Base-by-base conservation (phyloP, 2,329 filamentous ascomycete genomes). In the Akanthomyces muscarius region DNA sequence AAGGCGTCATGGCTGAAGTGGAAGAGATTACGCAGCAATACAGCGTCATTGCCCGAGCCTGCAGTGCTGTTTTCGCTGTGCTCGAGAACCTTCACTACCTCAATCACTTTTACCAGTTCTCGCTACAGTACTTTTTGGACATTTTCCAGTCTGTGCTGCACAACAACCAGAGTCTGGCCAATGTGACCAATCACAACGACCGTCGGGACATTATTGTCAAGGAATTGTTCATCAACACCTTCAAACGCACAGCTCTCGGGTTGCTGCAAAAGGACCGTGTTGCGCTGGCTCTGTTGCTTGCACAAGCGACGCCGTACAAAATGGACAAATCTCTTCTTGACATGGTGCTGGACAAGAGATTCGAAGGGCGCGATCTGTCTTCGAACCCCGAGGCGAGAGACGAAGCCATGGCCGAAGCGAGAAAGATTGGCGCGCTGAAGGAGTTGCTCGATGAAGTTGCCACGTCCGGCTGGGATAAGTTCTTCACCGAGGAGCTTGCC, bases 91-190 rank as follows among this genome's bases (percentile, higher is more conserved):
- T 99, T 63, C 94, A 98, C 76, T 96, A 97, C 73, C 88, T 99
- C 74, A 97, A 99, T 75, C 95, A 98, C 81, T 98, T 98, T 78
- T 99, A 99, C 77, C 96, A 98, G 74, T 99, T 99, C 82, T 99
- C 95, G 44, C 83, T 99, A 64, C 93, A 97, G 76, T 99, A 97
- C 78, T 99, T 99, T 78, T 85, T 97, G 62, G 91, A 97, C 74
- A 99, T 99, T 69, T 99, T 99, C 84, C 91, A 96, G 73, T 87
- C 89, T 6, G 95, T 99, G 8, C 83, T 99, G 45, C 89, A 89
- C 69, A 84, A 86, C 64, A 96, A 96, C 75, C 88, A 89, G 71
- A 87, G 86, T 64, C 81, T 95, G 58, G 83, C 84, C 23, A 83
- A 81, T 64, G 87, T 89, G 74, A 88, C 84, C 38, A 89, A 95